phyloP scores from a whole-genome alignment of 805 yeast genomes.

The Sungouiella blattae region DNA sequence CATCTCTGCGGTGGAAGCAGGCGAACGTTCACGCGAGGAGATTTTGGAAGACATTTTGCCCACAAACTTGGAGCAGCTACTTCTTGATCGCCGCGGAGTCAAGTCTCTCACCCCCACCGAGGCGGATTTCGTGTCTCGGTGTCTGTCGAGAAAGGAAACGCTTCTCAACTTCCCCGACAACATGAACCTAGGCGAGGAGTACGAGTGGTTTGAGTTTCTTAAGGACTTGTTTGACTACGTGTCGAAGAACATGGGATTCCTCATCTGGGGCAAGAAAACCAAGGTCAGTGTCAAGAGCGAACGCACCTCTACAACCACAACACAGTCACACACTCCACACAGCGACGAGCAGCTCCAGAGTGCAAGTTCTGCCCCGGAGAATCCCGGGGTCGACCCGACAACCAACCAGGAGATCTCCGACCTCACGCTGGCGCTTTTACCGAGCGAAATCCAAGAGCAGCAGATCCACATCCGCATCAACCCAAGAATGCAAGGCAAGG shows the following conservation, averaged over 20 bases:
- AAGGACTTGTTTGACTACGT: conserved; percentile 77
- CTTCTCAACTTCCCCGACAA: conserved; percentile 47
- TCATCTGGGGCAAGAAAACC: conserved; percentile 65
- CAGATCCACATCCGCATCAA: conserved; percentile 39
- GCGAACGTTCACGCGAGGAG: conserved; percentile 58
- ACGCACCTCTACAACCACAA: background rate
- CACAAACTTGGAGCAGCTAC: conserved; percentile 48
- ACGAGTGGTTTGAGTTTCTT: conserved; percentile 83
- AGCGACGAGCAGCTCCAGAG: conserved; percentile 14
- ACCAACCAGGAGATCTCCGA: conserved; percentile 20
- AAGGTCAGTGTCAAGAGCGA: conserved; percentile 8
- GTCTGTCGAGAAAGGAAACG: conserved; percentile 65
- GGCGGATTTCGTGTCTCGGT: conserved; percentile 69
- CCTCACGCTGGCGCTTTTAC: conserved; percentile 32
- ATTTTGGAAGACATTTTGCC: conserved; percentile 79
- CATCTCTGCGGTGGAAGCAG: conserved; percentile 76
- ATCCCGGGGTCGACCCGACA: background rate
- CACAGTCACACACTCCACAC: conserved; percentile 11
- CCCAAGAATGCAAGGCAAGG: conserved; percentile 25
- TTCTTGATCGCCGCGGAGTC: conserved; percentile 35
- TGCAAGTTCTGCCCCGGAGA: background rate
- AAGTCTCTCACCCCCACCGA: conserved; percentile 67
- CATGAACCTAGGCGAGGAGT: conserved; percentile 59
- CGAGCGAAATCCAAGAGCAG: conserved; percentile 42
- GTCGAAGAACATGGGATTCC: conserved; percentile 65